Evolutionary conservation across 495 filamentous ascomycete genomes (phyloP).

Genomic region (Penicillium turbatum): DNA sequence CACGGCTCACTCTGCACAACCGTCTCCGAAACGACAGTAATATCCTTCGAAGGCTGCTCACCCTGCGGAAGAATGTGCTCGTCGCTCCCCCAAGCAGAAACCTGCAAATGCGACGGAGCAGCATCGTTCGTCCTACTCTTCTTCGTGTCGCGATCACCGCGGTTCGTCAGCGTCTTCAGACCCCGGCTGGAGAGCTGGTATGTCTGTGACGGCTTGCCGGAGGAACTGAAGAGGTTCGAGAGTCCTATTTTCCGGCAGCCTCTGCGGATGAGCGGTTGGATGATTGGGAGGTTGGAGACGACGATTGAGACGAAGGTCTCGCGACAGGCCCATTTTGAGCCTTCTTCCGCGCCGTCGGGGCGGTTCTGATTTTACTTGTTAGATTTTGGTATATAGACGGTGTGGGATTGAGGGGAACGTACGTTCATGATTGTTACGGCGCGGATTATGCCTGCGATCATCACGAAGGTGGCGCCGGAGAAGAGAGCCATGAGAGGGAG

Average conservation of each 20-base stretch:
- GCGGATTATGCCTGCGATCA: conserved; percentile 52
- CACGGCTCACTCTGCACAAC: conserved; percentile 27
- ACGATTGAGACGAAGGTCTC: conserved; percentile 55
- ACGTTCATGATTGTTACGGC: conserved; percentile 48
- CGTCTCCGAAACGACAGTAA: conserved; percentile 34
- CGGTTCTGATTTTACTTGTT: conserved; percentile 11
- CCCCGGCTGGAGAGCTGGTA: conserved; percentile 22
- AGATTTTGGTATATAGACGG: background rate
- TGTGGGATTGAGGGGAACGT: no score
- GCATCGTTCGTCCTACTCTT: conserved; percentile 13
- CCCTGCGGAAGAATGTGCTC: conserved; percentile 24
- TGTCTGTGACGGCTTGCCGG: conserved; percentile 15
- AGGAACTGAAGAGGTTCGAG: conserved; percentile 26
- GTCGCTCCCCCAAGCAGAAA: conserved; percentile 30
- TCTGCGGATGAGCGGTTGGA: conserved; percentile 46
- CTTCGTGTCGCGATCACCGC: conserved; percentile 8
- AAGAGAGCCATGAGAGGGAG: conserved; percentile 49
- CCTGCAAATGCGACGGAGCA: conserved; percentile 14
- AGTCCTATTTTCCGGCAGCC: conserved; percentile 30
- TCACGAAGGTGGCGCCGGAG: conserved; percentile 53
- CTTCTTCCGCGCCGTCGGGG: conserved; percentile 37
- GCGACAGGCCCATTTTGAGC: conserved; percentile 54
- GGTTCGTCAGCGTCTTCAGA: conserved; percentile 13
- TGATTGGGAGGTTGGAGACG: conserved; percentile 53
- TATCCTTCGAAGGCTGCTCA: conserved; percentile 15